Conservation (phyloP, 2,329 filamentous ascomycete species). For the Penicillium sclerotiorum region DNA sequence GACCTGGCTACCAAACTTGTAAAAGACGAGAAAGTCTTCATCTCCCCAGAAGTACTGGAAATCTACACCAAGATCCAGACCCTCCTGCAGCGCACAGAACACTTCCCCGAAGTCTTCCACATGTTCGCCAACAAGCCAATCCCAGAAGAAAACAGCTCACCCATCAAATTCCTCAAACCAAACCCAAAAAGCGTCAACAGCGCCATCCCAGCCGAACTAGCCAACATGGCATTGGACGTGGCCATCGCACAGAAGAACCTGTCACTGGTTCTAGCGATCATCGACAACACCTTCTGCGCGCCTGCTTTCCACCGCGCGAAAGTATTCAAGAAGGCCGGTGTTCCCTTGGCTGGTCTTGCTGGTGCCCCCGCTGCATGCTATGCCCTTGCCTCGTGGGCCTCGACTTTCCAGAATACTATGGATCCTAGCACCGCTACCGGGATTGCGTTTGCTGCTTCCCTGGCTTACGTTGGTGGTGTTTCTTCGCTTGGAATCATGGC, state of each 20-base stretch:
- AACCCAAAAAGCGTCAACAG: slow-evolving; percentile 70
- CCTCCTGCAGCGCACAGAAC: slow-evolving; percentile 70
- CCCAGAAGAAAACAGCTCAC: slow-evolving; percentile 62
- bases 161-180: slow-evolving; percentile 61
- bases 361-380: slow-evolving; percentile 54
- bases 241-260: slow-evolving; percentile 81
- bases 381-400: slow-evolving; percentile 67
- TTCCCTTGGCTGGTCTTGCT: slow-evolving; percentile 44
- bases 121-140: slow-evolving; percentile 83
- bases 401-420: slow-evolving; percentile 72
- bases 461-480: slow-evolving; percentile 81
- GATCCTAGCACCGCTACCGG: slow-evolving; percentile 73
- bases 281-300: slow-evolving; percentile 60
- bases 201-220: slow-evolving; percentile 71
- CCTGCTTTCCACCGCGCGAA: slow-evolving; percentile 48
- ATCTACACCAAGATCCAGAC: slow-evolving; percentile 77
- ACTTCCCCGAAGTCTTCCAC: slow-evolving; percentile 76
- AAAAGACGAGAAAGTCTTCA: slow-evolving; percentile 74
- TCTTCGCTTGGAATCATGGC: slow-evolving; percentile 81
- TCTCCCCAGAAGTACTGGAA: slow-evolving; percentile 71
- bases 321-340: slow-evolving; percentile 45
- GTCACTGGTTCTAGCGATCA: slow-evolving; percentile 74
- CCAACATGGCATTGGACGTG: slow-evolving; percentile 72
- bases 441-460: slow-evolving; percentile 76
- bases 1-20: slow-evolving; percentile 69